These are phyloP conservation scores for Xylaria sp. DNA, from an alignment of 2,329 filamentous ascomycete species.

Conservation along the genomic window DNA sequence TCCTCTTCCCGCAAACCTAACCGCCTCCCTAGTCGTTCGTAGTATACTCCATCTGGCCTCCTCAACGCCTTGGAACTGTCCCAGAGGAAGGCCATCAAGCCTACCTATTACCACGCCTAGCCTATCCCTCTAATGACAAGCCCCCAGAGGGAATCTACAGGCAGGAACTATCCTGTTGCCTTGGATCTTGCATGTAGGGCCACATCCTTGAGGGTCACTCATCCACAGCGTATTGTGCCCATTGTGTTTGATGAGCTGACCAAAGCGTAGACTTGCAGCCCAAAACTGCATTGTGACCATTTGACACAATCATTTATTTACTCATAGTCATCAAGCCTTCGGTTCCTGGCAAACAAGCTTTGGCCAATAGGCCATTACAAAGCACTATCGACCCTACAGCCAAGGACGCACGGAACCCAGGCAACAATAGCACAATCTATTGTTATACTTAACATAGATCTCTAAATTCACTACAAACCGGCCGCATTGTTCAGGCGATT, in stretches of 20 bases:
- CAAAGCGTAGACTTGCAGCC: constrained; percentile 9
- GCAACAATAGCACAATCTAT: constrained; percentile 19
- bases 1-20: neutral
- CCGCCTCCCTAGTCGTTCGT: constrained; percentile 9
- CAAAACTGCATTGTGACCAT: constrained; percentile 10
- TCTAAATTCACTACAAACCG: constrained; percentile 12
- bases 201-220: neutral
- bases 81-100: constrained; percentile 2
- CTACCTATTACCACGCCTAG: neutral
- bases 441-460: constrained; percentile 11
- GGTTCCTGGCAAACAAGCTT: constrained; percentile 17
- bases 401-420: constrained; percentile 4
- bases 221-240: neutral
- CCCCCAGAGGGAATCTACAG: neutral
- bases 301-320: constrained; percentile 18
- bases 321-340: constrained; percentile 27
- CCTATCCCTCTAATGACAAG: neutral
- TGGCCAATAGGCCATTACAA: constrained; percentile 20
- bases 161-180: neutral
- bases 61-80: neutral
- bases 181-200: constrained; percentile 1
- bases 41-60: constrained; percentile 20
- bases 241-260: constrained; percentile 14
- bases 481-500: constrained; percentile 20
- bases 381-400: constrained; percentile 11